These are phyloP conservation scores for Datura wrightii DNA, from an alignment of 257 asterid genomes.

Conservation along the genomic window DNA sequence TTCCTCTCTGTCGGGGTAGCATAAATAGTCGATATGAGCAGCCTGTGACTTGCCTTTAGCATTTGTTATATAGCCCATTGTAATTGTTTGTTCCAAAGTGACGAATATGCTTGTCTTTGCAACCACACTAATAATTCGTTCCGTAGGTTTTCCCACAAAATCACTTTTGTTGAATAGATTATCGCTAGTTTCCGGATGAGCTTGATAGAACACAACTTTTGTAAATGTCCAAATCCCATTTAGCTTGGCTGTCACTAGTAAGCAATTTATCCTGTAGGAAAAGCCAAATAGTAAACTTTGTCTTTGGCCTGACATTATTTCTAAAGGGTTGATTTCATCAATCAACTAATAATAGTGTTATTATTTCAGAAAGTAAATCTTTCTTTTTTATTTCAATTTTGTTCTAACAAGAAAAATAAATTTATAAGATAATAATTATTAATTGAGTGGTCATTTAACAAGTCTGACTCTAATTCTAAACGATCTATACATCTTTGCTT, in stretches of 20 bases:
- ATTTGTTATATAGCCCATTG: not conserved
- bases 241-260: not conserved
- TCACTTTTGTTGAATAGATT: not conserved
- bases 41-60: not conserved
- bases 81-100: too few species aligned
- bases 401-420: too few species aligned
- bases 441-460: too few species aligned
- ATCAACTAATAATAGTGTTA: too few species aligned
- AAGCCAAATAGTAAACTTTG: not conserved
- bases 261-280: not conserved
- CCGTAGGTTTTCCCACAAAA: not conserved
- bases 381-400: too few species aligned
- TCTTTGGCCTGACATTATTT: too few species aligned
- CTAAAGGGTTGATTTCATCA: too few species aligned
- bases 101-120: not conserved
- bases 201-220: not conserved
- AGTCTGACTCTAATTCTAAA: too few species aligned
- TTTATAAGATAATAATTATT: too few species aligned
- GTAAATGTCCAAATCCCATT: too few species aligned
- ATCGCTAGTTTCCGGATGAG: not conserved
- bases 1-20: not conserved
- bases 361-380: too few species aligned
- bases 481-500: not conserved
- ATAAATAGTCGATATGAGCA: not conserved
- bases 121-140: not conserved